Evolutionary conservation across 177 flowering plant genomes (phyloP).

Genomic region (Telopea speciosissima): DNA sequence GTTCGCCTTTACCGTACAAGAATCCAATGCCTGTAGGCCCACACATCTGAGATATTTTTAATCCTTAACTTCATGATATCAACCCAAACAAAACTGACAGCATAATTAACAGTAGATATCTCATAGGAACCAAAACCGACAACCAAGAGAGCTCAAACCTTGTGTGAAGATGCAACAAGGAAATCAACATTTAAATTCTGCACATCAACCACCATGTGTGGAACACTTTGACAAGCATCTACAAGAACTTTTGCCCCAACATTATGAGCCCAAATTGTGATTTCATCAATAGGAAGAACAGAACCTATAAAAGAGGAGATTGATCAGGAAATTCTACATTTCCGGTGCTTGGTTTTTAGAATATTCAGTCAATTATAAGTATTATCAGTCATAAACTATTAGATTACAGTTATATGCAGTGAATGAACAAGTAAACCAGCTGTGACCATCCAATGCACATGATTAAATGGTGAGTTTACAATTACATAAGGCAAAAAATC

Average conservation of each 20-base stretch:
- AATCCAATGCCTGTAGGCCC: constrained; percentile 99
- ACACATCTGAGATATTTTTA: constrained; percentile 98
- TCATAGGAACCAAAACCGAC: constrained; percentile 1
- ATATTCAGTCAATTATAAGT: not conserved
- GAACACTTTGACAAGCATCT: constrained; percentile 99
- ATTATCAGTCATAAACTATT: not conserved
- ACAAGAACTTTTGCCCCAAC: constrained; percentile 91
- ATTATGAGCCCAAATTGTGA: constrained; percentile 70
- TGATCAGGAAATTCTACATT: not conserved
- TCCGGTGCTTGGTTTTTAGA: not conserved
- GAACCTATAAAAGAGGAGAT: constrained; percentile 50
- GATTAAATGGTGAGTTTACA: too few species aligned
- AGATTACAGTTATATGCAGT: not conserved
- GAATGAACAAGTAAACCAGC: not conserved
- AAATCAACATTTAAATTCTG: constrained; percentile 75
- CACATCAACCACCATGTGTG: constrained; percentile 96
- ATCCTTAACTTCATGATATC: constrained; percentile 33
- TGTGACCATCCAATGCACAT: not conserved
- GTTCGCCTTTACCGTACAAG: constrained; percentile 76
- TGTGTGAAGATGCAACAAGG: constrained; percentile 98
- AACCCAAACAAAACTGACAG: not conserved
- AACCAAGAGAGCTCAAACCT: constrained; percentile 43
- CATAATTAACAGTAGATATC: not conserved
- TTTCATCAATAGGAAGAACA: constrained; percentile 72
- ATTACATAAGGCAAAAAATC: not conserved